A percentile compares a stretch with the other conserved stretches of the same genome.
These are phyloP conservation scores for Turritis glabra DNA, from an alignment of 345 rosid species.

Conservation along the genomic window DNA sequence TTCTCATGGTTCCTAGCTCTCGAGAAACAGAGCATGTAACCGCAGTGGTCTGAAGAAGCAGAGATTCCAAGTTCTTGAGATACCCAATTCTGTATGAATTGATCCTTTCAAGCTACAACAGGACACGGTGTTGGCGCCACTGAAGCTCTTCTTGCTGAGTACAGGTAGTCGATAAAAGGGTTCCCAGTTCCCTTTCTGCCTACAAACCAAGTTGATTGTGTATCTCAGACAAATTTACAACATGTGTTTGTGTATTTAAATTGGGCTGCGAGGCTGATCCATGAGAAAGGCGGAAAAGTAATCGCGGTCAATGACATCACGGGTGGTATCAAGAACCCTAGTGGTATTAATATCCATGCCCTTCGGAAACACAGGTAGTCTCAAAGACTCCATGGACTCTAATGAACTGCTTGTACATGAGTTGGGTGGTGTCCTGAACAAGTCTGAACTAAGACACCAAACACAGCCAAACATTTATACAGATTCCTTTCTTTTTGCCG, in stretches of 20 bases:
- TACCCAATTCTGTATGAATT: slow-evolving; percentile 59
- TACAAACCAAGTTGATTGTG: neutral
- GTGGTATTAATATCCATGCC: neutral
- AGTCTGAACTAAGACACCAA: neutral
- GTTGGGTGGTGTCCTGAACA: neutral
- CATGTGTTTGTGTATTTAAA: neutral
- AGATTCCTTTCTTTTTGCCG: neutral
- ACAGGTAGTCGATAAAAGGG: neutral
- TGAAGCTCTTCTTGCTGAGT: neutral
- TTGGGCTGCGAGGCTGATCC: neutral
- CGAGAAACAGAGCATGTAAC: slow-evolving; percentile 62
- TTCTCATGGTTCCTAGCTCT: slow-evolving; percentile 65
- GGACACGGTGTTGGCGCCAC: neutral
- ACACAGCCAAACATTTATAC: neutral
- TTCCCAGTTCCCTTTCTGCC: neutral
- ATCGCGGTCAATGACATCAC: neutral
- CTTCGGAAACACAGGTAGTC: neutral
- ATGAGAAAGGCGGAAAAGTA: neutral
- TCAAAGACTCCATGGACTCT: neutral
- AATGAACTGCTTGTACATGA: neutral
- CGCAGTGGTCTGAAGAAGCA: slow-evolving; percentile 61
- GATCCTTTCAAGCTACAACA: slow-evolving; percentile 57
- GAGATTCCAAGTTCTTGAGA: slow-evolving; percentile 55
- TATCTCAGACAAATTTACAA: neutral
- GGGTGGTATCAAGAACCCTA: neutral